These are phyloP conservation scores for Penicillium griseofulvum DNA, from an alignment of 2,329 filamentous ascomycete species.

Conservation along the genomic window DNA sequence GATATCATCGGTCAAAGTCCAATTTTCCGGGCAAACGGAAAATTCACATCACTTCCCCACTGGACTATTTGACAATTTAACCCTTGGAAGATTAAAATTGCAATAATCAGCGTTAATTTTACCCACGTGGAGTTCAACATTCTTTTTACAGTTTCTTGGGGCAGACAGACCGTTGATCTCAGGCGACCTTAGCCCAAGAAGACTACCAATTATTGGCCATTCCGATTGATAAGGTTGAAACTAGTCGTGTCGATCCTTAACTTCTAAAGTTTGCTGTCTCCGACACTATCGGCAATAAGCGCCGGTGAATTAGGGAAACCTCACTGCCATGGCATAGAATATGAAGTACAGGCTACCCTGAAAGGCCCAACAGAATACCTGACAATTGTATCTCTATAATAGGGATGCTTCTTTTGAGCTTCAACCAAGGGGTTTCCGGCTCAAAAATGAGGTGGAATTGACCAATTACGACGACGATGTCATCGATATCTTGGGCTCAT, in stretches of 20 bases:
- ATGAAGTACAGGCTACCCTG: not conserved
- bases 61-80: not conserved
- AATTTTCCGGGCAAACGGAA: not conserved
- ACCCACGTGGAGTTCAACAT: not conserved
- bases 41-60: not conserved
- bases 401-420: not conserved
- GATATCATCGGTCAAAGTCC: not conserved
- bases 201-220: not conserved
- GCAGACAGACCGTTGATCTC: not conserved
- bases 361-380: not conserved
- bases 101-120: not conserved
- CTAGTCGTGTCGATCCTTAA: not conserved
- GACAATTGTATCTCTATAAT: not conserved
- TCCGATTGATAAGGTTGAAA: not conserved
- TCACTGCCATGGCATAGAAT: not conserved
- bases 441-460: not conserved
- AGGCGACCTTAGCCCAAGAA: not conserved
- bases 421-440: no score
- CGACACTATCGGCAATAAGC: no score
- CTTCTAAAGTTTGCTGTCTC: not conserved
- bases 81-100: not conserved
- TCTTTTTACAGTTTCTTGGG: not conserved
- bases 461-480: not conserved
- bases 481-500: not conserved
- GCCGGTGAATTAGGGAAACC: not conserved